These are phyloP conservation scores for Acorus calamus DNA, from an alignment of 106 monocot genomes.

Conservation along the genomic window DNA sequence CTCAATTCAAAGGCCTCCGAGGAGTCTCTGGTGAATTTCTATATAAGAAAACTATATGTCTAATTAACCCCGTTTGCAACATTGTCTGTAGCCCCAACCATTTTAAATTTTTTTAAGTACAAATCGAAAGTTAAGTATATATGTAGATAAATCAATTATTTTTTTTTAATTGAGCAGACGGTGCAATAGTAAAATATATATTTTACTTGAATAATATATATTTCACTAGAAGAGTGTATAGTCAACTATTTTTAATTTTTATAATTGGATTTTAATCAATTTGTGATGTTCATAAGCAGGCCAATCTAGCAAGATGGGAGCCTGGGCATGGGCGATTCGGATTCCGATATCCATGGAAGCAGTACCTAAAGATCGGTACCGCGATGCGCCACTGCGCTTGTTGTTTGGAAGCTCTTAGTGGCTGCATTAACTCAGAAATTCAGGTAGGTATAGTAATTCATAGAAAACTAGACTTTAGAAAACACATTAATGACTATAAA, in stretches of 20 bases:
- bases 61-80: neutral
- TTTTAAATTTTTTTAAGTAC: too few species aligned
- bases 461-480: too few species aligned
- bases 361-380: slow-evolving; percentile 36
- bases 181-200: too few species aligned
- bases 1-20: slow-evolving; percentile 56
- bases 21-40: slow-evolving; percentile 31
- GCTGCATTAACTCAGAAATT: slow-evolving; percentile 20
- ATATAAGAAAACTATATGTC: neutral
- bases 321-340: slow-evolving; percentile 29
- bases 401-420: slow-evolving; percentile 29
- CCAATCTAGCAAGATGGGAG: slow-evolving; percentile 46
- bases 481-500: too few species aligned
- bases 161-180: too few species aligned
- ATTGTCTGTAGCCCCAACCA: too few species aligned
- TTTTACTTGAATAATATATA: too few species aligned
- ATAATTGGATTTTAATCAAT: too few species aligned
- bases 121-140: too few species aligned
- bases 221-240: too few species aligned
- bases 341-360: slow-evolving; percentile 34
- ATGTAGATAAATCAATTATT: too few species aligned
- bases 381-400: slow-evolving; percentile 23
- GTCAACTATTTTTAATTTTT: too few species aligned
- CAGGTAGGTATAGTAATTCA: slow-evolving; percentile 7
- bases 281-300: neutral